A percentile compares a stretch with the other conserved stretches of the same genome.
phyloP scores from a whole-genome alignment of 768 basidiomycete genomes.

The Rubroboletus pulcherrimus region DNA sequence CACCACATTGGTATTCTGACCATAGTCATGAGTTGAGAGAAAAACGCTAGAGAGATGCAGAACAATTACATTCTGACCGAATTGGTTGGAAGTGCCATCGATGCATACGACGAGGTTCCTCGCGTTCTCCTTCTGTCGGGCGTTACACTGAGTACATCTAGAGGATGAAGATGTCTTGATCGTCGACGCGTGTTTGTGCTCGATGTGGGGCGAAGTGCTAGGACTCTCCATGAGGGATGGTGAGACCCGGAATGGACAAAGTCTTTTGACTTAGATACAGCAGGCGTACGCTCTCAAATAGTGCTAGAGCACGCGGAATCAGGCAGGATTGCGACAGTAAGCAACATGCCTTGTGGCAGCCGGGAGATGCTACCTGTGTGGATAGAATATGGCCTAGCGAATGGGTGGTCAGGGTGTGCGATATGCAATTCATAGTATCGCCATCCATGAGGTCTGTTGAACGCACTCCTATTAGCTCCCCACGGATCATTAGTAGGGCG shows the following conservation, averaged over 20 bases:
- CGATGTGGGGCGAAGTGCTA: not conserved
- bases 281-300: conserved; percentile 5
- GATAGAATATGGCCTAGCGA: not conserved
- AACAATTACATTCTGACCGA: conserved; percentile 36
- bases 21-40: not conserved
- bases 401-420: conserved; percentile 1
- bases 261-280: not conserved
- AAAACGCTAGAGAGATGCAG: not conserved
- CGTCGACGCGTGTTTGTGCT: not conserved
- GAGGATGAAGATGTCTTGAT: not conserved
- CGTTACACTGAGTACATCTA: conserved; percentile 14
- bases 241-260: not conserved
- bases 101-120: conserved; percentile 34
- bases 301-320: not conserved
- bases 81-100: conserved; percentile 17
- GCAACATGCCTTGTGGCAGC: not conserved
- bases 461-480: not conserved
- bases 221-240: not conserved
- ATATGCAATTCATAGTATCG: conserved; percentile 1
- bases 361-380: not conserved
- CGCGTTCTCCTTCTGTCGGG: conserved; percentile 2
- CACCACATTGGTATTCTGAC: conserved; percentile 34
- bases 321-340: not conserved
- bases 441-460: conserved; percentile 3
- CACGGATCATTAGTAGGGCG: not conserved